These are phyloP conservation scores for Aspergillus alliaceus DNA, from an alignment of 2,329 filamentous ascomycete genomes.

Conservation along the genomic window DNA sequence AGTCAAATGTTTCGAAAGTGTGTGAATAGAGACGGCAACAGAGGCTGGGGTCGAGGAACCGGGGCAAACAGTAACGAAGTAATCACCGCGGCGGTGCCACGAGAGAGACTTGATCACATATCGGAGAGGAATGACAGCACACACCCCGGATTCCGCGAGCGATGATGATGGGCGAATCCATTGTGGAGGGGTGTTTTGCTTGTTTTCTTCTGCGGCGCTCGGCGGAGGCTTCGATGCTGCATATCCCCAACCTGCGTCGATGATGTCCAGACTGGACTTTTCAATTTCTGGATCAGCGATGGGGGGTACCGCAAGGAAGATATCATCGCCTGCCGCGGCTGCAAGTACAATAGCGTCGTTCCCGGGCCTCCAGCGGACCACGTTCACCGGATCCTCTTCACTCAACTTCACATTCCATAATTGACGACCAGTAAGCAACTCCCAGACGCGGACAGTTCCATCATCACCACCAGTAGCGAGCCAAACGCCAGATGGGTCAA, in stretches of 20 bases:
- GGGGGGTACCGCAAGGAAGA: constrained; percentile 80
- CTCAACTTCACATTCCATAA: constrained; percentile 81
- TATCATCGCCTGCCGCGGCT: constrained; percentile 77
- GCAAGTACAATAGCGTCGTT: constrained; percentile 79
- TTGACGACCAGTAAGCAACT: constrained; percentile 80
- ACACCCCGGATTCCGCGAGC: constrained; percentile 72
- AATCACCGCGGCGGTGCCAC: constrained; percentile 94
- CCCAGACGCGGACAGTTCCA: constrained; percentile 88
- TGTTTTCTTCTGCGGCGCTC: constrained; percentile 51
- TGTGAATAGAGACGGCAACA: constrained; percentile 85
- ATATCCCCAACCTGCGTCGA: constrained; percentile 92
- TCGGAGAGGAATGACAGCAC: constrained; percentile 77
- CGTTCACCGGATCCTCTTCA: constrained; percentile 75
- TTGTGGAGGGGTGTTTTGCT: constrained; percentile 74
- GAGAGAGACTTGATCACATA: constrained; percentile 81
- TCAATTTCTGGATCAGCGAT: constrained; percentile 72
- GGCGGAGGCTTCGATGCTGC: constrained; percentile 62
- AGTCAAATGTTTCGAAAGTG: constrained; percentile 88
- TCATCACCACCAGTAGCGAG: constrained; percentile 93
- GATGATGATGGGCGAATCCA: constrained; percentile 78
- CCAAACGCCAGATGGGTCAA: constrained; percentile 83
- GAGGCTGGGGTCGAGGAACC: constrained; percentile 49
- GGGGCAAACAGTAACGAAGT: constrained; percentile 88
- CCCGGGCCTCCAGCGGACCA: constrained; percentile 84
- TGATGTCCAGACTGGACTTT: constrained; percentile 68